Evolutionary conservation across 768 basidiomycete genomes (phyloP).

Genomic region (Russula vinacea): DNA sequence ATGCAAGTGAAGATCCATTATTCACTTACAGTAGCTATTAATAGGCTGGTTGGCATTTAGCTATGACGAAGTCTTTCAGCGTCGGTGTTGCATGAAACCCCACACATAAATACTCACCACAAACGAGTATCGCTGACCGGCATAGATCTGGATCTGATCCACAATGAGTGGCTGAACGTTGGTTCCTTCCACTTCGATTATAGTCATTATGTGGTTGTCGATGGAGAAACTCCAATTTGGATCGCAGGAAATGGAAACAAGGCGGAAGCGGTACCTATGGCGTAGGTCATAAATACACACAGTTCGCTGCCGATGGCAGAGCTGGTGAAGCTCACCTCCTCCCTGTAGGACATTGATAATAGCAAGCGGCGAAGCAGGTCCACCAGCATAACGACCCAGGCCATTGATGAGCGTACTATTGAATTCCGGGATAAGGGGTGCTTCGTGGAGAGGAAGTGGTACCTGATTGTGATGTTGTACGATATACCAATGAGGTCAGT

Average conservation of each 20-base stretch:
- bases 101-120: not conserved
- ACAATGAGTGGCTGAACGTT: slow-evolving; percentile 41
- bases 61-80: not conserved
- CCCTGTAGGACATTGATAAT: not conserved
- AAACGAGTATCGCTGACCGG: slow-evolving; percentile 30
- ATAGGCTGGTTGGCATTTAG: not conserved
- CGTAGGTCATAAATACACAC: not conserved
- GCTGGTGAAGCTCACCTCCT: slow-evolving; percentile 29
- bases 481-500: too few relatives aligned
- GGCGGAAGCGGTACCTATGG: slow-evolving; percentile 19
- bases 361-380: not conserved
- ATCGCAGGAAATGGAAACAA: slow-evolving; percentile 47
- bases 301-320: not conserved
- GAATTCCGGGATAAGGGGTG: not conserved
- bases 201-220: slow-evolving; percentile 40
- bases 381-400: not conserved
- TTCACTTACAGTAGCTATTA: not conserved
- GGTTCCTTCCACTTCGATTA: slow-evolving; percentile 35
- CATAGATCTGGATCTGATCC: slow-evolving; percentile 45
- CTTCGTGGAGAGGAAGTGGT: not conserved
- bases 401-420: not conserved
- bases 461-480: not conserved
- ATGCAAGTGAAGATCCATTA: too few relatives aligned
- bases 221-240: slow-evolving; percentile 41
- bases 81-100: not conserved